These are phyloP conservation scores for Thalassiosira profunda DNA, from an alignment of 108 stramenopile genomes.

Conservation along the genomic window DNA sequence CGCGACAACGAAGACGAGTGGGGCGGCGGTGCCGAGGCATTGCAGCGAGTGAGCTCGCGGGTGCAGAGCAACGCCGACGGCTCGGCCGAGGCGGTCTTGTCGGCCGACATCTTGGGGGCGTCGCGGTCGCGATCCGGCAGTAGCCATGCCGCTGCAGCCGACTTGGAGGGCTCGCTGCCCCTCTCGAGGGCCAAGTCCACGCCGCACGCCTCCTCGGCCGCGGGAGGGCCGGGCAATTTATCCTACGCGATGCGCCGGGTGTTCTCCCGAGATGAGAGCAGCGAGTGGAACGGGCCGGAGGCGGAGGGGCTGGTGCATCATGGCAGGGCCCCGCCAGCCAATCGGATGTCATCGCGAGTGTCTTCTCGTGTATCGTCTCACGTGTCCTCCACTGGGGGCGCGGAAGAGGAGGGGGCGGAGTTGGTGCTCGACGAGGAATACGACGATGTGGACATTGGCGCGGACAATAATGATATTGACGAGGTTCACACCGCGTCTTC, in stretches of 20 bases:
- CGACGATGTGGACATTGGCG: not conserved
- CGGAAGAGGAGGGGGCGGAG: not conserved
- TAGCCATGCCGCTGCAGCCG: not conserved
- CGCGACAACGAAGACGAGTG: not conserved
- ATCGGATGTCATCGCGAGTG: no score
- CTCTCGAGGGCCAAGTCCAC: not conserved
- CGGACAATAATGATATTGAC: no score
- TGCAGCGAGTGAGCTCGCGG: not conserved
- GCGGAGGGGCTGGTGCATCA: not conserved
- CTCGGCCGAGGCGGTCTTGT: not conserved
- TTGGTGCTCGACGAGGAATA: not conserved
- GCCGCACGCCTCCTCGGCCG: not conserved
- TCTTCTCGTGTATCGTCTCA: slow-evolving; percentile 2
- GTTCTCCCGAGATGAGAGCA: not conserved
- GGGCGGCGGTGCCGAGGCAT: not conserved
- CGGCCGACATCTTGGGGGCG: not conserved
- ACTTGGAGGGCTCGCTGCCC: not conserved
- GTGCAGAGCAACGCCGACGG: not conserved
- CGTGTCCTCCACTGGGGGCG: not conserved
- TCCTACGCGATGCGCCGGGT: not conserved
- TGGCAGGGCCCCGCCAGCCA: no score
- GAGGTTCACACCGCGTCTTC: not conserved
- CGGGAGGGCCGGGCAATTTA: not conserved
- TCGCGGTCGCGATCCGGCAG: no score
- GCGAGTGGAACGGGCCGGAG: not conserved